Evolutionary conservation across 805 yeast genomes (phyloP), one percentile per base, ranked within the genome.

Genomic region (Saturnispora saitoi): DNA sequence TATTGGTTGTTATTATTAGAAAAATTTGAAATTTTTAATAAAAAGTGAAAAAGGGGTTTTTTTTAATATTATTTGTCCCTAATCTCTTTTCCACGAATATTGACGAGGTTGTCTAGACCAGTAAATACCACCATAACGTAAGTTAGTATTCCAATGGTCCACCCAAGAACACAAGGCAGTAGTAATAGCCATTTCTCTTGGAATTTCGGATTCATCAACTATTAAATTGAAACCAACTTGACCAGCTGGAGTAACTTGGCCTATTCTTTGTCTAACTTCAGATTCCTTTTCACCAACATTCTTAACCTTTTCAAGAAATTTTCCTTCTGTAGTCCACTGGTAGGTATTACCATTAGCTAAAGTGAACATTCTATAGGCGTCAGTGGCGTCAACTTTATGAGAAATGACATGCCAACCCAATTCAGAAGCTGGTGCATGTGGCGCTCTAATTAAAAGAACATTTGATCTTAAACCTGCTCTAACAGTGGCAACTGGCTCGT

Each of bases 71-170:
- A 38, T n/a, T n/a, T n/a, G n/a, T 19, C 4, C 24, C 51, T 57
- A 77, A 54, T 75, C 81, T 56, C 81, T 66, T 60, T 76, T 77
- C 81, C 81, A 77, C 54, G 78, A 66, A n/a, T 71, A 70, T 54
- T 74, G 76, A 34, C 58, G 54, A 32, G 70, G 71, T 58, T 76
- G 75, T 60, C 74, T 70, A 11, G 81, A 76, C 52, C 70, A 72
- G 61, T 79, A 80, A 46, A 81, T 77, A 32, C 86, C 86, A n/a
- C 86, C 86, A 34, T 78, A 76, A 22, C 75, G 76, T 34, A 75
- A 62, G 51, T 69, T 67, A 22, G 85, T 79, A 57, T 77, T 80
- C 86, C 86, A 81, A 50, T 79, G 85, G 57, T 81, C 86, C 49
- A 81, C 72, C 58, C 68, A 75, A 39, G 83, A 77, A 50, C 79